Evolutionary conservation across 2,329 filamentous ascomycete genomes (phyloP).

Genomic region (Diaporthe capsici): DNA sequence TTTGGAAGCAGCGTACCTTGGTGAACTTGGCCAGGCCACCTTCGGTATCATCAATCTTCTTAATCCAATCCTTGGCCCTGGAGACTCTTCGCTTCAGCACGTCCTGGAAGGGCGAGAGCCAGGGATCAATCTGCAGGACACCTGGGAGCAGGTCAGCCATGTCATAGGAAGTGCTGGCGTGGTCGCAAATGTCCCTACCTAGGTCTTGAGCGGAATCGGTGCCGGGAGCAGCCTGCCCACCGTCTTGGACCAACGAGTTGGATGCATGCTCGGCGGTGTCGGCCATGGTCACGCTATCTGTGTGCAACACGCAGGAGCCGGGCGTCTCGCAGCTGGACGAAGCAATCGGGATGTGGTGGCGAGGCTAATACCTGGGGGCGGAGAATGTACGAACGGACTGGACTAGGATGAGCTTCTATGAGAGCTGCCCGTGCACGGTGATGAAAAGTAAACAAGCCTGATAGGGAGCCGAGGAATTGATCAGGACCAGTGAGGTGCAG

Average conservation of each 20-base stretch:
- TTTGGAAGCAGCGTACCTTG: slow-evolving; percentile 66
- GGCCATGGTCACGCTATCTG: slow-evolving; percentile 50
- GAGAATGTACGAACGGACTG: not conserved
- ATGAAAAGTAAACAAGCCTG: not conserved
- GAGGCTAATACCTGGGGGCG: not conserved
- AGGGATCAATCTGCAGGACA: slow-evolving; percentile 89
- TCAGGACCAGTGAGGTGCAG: not conserved
- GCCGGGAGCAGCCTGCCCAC: slow-evolving; percentile 57
- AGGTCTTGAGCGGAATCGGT: slow-evolving; percentile 77
- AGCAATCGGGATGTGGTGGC: not conserved
- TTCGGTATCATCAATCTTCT: slow-evolving; percentile 84
- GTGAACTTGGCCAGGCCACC: slow-evolving; percentile 94
- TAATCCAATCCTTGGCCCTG: slow-evolving; percentile 89
- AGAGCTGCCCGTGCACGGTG: slow-evolving; percentile 4
- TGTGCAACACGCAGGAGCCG: not conserved
- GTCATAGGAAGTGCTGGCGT: not conserved
- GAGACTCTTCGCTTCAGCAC: slow-evolving; percentile 81
- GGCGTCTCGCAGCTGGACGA: not conserved
- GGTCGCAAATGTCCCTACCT: slow-evolving; percentile 63
- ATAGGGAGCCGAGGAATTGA: not conserved
- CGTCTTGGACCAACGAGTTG: slow-evolving; percentile 58
- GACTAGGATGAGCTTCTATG: not conserved
- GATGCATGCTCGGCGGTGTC: slow-evolving; percentile 57
- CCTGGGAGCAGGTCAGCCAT: slow-evolving; percentile 65
- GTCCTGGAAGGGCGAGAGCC: slow-evolving; percentile 87